Evolutionary conservation across 2,329 filamentous ascomycete genomes (phyloP).

Genomic region (Phyllosticta paracitricarpa): DNA sequence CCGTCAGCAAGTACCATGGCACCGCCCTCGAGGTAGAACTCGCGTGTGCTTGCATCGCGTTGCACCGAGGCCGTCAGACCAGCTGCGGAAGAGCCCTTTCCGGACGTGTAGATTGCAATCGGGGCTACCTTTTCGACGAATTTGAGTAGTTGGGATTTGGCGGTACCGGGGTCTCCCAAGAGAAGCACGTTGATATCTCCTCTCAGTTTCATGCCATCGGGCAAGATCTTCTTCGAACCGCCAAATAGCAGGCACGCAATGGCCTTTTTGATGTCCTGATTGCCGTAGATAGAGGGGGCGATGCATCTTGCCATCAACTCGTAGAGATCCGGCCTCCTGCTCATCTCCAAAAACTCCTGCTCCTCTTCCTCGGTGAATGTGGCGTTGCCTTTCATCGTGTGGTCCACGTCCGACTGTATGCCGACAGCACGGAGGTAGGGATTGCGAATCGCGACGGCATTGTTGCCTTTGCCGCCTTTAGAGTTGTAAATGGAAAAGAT

Average conservation of each 20-base stretch:
- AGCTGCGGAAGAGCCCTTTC: constrained; percentile 92
- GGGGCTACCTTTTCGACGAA: constrained; percentile 97
- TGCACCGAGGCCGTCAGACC: constrained; percentile 96
- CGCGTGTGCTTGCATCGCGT: constrained; percentile 85
- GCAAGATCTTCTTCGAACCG: constrained; percentile 93
- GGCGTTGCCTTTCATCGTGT: constrained; percentile 74
- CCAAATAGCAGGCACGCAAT: constrained; percentile 90
- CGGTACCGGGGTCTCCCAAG: constrained; percentile 92
- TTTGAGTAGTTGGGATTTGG: constrained; percentile 95
- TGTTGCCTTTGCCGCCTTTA: constrained; percentile 71
- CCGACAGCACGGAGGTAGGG: constrained; percentile 90
- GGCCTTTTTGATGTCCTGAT: constrained; percentile 91
- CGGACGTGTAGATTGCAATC: constrained; percentile 91
- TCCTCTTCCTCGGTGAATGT: constrained; percentile 92
- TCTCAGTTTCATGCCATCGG: constrained; percentile 93
- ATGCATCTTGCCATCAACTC: constrained; percentile 83
- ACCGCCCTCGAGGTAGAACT: constrained; percentile 96
- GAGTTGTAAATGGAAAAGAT: constrained; percentile 97
- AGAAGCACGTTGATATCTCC: constrained; percentile 97
- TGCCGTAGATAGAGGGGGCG: constrained; percentile 95
- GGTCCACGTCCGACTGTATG: constrained; percentile 81
- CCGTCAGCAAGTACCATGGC: constrained; percentile 90
- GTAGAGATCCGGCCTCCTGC: constrained; percentile 84
- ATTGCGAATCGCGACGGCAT: constrained; percentile 87
- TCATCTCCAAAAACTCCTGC: constrained; percentile 90